Base-by-base conservation (phyloP, 345 rosid species). In the Lenwebbia sp. region DNA sequence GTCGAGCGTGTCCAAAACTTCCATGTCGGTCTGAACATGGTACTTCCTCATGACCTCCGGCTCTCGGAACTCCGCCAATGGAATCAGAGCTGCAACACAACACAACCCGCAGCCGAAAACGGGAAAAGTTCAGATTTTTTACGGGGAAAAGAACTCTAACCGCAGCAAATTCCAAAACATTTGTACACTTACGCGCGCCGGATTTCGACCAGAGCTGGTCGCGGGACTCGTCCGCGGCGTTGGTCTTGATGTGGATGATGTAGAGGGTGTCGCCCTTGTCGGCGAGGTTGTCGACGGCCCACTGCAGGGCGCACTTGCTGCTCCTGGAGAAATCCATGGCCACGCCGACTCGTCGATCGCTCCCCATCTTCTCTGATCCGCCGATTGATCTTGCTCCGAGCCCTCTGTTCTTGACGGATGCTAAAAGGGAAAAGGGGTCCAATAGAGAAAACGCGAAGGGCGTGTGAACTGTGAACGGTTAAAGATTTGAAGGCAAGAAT, bases 241-340 rank as follows among this genome's bases (percentile, higher is more conserved):
- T 56, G 53, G 90, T 91, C 70, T 91, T 93, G 88, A 97, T 85
- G 90, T 95, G 96, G 92, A 97, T 89, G 89, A 97, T 84, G 85
- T 83, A 92, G 70, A 97, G 88, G 23, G 94, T 92, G 84, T 97
- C 99, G n/a, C 94, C 95, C 86, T 89, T 92, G 65, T 96, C 93
- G 1, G 93, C 95, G 85, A 97, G 92, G 90, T 96, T 97, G 14
- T 95, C 88, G 6, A 96, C 84, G 7, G 99, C 96, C 99, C 99
- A 97, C 85, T 89, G 84, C 12, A 97, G 92, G 87, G 99, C 99
- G 84, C 88, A 88, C 91, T 95, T 97, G 97, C 99, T 97, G 94
- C 98, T 94, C 55, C 78, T 87, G 0, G 99, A 97, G 94, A 95
- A 97, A 85, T 97, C 99, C 99, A 97, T 88, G 13, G 98, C 99